Evolutionary conservation across 2,329 filamentous ascomycete genomes (phyloP).

Genomic region (Cadophora gregata): DNA sequence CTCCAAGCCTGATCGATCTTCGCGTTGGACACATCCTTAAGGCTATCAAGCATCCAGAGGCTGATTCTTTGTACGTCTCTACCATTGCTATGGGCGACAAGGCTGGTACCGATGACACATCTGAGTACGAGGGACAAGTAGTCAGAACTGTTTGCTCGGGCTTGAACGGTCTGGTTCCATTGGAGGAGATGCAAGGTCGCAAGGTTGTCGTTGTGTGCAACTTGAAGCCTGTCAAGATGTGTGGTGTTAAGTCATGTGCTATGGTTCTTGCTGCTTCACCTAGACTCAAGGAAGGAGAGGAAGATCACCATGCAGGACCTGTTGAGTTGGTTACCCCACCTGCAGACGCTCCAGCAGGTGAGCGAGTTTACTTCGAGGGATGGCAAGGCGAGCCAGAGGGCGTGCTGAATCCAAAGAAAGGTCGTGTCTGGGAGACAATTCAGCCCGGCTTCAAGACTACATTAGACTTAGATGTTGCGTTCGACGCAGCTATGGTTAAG

Average conservation of each 20-base stretch:
- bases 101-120: constrained; percentile 84
- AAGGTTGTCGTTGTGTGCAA: constrained; percentile 97
- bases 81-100: constrained; percentile 94
- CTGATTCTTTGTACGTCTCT: constrained; percentile 93
- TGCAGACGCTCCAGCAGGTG: constrained; percentile 77
- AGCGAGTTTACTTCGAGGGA: constrained; percentile 91
- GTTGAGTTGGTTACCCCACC: constrained; percentile 93
- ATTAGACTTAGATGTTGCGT: too few relatives aligned
- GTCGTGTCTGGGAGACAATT: constrained; percentile 96
- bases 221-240: constrained; percentile 99
- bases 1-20: constrained; percentile 88
- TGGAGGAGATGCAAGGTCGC: constrained; percentile 95
- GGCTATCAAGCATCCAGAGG: constrained; percentile 93
- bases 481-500: too few relatives aligned
- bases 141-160: constrained; percentile 97
- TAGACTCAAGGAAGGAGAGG: constrained; percentile 79
- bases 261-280: constrained; percentile 98
- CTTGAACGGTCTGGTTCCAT: constrained; percentile 87
- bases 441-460: too few relatives aligned
- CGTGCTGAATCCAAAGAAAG: constrained; percentile 98
- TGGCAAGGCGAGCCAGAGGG: constrained; percentile 94
- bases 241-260: constrained; percentile 78
- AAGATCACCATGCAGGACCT: constrained; percentile 83
- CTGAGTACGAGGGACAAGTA: constrained; percentile 88
- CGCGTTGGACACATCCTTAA: constrained; percentile 97